These are phyloP conservation scores for Teunomyces pallodes DNA, from an alignment of 805 yeast genomes.

Conservation along the genomic window DNA sequence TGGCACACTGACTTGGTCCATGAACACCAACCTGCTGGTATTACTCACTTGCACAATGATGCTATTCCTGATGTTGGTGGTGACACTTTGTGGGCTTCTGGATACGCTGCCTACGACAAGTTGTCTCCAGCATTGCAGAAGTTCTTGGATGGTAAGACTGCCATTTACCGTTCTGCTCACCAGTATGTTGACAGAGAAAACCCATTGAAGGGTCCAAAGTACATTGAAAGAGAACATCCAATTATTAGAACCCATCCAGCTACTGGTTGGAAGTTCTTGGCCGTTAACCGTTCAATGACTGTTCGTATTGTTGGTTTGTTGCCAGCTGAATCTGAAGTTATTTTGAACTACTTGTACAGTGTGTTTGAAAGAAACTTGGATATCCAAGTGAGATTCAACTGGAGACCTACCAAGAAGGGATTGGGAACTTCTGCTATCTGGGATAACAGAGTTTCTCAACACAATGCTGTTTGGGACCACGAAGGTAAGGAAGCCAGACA, in stretches of 20 bases:
- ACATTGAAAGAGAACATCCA: constrained; percentile 30
- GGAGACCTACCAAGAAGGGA: constrained; percentile 15
- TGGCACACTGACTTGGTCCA: constrained; percentile 41
- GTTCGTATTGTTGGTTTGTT: constrained; percentile 29
- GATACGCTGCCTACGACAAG: constrained; percentile 57
- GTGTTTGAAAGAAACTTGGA: constrained; percentile 17
- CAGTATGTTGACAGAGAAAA: constrained; percentile 34
- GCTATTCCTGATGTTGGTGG: constrained; percentile 46
- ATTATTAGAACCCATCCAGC: constrained; percentile 32
- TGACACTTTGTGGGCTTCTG: constrained; percentile 56
- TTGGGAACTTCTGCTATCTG: constrained; percentile 45
- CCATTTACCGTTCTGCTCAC: constrained; percentile 42
- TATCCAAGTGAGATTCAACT: constrained; percentile 18
- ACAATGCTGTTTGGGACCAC: constrained; percentile 52
- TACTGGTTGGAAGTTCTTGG: constrained; percentile 33
- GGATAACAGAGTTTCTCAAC: constrained; percentile 59
- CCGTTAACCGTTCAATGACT: constrained; percentile 29
- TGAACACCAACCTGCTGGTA: constrained; percentile 36
- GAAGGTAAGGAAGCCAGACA: constrained; percentile 46
- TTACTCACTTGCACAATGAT: constrained; percentile 37
- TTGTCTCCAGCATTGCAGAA: constrained; percentile 49
- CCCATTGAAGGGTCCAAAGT: constrained; percentile 30
- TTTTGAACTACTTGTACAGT: constrained; percentile 14
- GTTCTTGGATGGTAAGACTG: constrained; percentile 53
- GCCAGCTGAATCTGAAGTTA: constrained; percentile 20